Conservation (phyloP, 768 basidiomycete species). For the Sporobolomyces pararoseus region DNA sequence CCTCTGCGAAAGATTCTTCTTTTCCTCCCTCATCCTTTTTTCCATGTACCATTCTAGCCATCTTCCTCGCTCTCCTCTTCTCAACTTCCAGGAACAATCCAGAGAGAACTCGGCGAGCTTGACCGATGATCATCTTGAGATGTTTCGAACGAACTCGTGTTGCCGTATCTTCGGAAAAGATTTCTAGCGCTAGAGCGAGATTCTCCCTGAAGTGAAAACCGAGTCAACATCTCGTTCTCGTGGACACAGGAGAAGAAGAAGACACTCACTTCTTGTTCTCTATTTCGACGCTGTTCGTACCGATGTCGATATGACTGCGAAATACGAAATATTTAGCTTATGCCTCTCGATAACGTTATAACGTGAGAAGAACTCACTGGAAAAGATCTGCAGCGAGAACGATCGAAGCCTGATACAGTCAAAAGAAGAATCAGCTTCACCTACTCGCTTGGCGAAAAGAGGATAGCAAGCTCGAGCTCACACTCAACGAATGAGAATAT, state of each 20-base stretch:
- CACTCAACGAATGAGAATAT: conserved; percentile 9
- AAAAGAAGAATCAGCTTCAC: not conserved
- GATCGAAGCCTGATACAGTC: conserved; percentile 11
- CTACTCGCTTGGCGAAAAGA: no score
- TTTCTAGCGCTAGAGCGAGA: conserved; percentile 19
- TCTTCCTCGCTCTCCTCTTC: conserved; percentile 15
- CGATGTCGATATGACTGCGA: conserved; percentile 34
- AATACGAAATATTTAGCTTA: no score
- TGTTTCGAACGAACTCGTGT: not conserved
- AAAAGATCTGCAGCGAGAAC: conserved; percentile 37
- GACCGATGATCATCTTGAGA: conserved; percentile 16
- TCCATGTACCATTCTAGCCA: not conserved
- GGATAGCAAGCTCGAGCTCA: not conserved
- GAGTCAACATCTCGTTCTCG: no score
- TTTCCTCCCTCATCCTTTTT: not conserved
- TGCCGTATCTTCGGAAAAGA: conserved; percentile 15
- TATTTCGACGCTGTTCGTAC: not conserved
- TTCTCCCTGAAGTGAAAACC: no score
- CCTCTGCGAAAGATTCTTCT: conserved; percentile 25
- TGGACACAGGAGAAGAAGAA: not conserved
- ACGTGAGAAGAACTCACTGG: conserved; percentile 13
- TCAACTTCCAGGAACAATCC: conserved; percentile 30
- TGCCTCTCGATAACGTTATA: no score
- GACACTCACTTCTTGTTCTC: conserved; percentile 22
- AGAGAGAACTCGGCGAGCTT: conserved; percentile 18